Evolutionary conservation across 345 rosid species (phyloP).

Genomic region (Balakata baccata): DNA sequence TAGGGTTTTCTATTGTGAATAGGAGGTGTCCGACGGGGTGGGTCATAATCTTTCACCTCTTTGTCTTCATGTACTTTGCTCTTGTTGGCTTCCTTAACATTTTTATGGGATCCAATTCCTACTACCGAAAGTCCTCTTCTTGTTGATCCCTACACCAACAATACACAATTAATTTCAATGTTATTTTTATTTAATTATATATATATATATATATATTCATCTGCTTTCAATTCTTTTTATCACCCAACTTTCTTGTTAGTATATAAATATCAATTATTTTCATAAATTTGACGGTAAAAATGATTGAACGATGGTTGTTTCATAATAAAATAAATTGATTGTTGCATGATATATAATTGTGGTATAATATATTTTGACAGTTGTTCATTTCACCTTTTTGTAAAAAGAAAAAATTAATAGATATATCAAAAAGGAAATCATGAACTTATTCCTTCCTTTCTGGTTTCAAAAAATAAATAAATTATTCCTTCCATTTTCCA

Average conservation of each 20-base stretch:
- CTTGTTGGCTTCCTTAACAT: neutral
- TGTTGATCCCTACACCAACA: constrained; percentile 17
- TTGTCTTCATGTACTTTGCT: constrained; percentile 5
- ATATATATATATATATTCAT: neutral
- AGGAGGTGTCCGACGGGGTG: constrained; percentile 30
- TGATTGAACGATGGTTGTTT: too few species aligned
- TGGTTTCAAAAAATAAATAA: too few species aligned
- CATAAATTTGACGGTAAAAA: too few species aligned
- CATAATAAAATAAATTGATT: too few species aligned
- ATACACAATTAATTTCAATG: neutral
- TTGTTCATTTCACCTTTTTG: too few species aligned
- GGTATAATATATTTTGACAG: too few species aligned
- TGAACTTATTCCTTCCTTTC: too few species aligned
- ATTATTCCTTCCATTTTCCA: too few species aligned
- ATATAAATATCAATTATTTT: neutral
- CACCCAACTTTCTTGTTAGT: neutral
- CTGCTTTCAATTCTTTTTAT: neutral
- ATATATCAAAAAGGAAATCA: too few species aligned
- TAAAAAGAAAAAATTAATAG: too few species aligned
- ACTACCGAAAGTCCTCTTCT: constrained; percentile 16
- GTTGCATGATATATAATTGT: too few species aligned
- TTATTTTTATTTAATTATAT: too few species aligned
- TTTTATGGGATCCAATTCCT: neutral
- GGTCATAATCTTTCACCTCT: constrained; percentile 27
- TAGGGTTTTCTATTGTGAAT: constrained; percentile 28